Evolutionary conservation across 2,329 filamentous ascomycete species (phyloP), one percentile per base, ranked within the genome.

Genomic region (Sporothrix brasiliensis): DNA sequence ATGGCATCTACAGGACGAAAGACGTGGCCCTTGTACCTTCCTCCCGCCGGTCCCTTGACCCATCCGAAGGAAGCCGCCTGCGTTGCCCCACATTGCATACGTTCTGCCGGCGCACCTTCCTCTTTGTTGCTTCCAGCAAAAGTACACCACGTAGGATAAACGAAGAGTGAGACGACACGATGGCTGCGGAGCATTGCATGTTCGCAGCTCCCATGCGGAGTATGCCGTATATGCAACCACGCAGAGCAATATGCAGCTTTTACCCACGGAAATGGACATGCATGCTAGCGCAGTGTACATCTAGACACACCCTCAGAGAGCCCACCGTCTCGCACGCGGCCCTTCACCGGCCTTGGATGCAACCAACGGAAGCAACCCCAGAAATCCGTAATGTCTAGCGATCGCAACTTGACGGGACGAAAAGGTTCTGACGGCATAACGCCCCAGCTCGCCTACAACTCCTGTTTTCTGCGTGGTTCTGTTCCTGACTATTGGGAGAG

Each of bases 71-170:
- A 34, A 34, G 34, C 34, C 34, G 34, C 34, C 34, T 34, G 30
- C 6, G 30, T 34, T 34, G 34, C 34, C 34, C 34, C 34, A 60
- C 50, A 63, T 47, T 63, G 39, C 58, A 47, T 16, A 21, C 47
- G 39, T 50, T 60, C 24, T 68, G 24, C 53, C 53, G 67, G 27
- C 67, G 50, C 50, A 34, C 65, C 65, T 67, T 63, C 61, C 61
- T 34, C 5, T 30, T 30, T 44, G n/a, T 44, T 61, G 7, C 34
- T 39, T 58, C 30, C 54, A 41, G 10, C 30, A 21, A 6, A 58
- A 30, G n/a, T 9, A 6, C 34, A 61, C 39, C 27, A n/a, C 16
- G 16, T 16, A 47, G 39, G 58, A 63, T 47, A 63, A 0, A 63
- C 27, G 19, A 27, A 63, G 11, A 4, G 58, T 47, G 34, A 39